These are phyloP conservation scores for Nitzschia sp. DNA, from an alignment of 108 stramenopile species.

Conservation along the genomic window DNA sequence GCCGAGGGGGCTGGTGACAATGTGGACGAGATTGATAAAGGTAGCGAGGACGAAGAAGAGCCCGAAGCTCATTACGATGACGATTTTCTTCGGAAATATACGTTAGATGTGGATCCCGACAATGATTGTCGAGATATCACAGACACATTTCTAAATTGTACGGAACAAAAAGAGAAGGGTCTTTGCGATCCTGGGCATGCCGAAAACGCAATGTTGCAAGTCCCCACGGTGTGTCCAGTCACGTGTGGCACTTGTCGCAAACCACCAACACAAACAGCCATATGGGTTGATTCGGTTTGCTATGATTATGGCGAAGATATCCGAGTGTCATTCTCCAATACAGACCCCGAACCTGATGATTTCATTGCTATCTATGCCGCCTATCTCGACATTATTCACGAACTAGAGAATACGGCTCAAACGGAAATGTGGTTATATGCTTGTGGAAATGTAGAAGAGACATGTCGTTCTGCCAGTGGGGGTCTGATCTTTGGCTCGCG, in stretches of 20 bases:
- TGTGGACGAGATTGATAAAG: too few relatives aligned
- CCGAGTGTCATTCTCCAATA: slow-evolving; percentile 4
- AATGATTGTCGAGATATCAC: slow-evolving; percentile 3
- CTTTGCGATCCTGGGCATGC: not conserved
- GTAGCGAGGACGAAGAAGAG: slow-evolving; percentile 4
- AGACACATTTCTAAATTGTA: slow-evolving; percentile 9
- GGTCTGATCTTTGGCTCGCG: slow-evolving; percentile 8
- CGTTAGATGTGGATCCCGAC: not conserved
- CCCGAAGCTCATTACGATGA: not conserved
- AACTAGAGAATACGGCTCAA: not conserved
- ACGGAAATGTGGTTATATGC: slow-evolving; percentile 4
- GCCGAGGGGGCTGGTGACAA: too few relatives aligned
- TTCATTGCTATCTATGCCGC: slow-evolving; percentile 8
- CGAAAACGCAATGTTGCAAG: not conserved
- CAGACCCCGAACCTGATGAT: slow-evolving; percentile 3
- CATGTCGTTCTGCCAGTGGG: slow-evolving; percentile 1
- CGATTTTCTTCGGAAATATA: not conserved
- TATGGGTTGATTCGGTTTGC: slow-evolving; percentile 10
- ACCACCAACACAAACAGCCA: not conserved
- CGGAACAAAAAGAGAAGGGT: not conserved
- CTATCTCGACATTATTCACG: not conserved
- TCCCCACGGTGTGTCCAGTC: not conserved
- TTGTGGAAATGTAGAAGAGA: slow-evolving; percentile 6
- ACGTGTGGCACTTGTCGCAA: slow-evolving; percentile 8
- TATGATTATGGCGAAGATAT: slow-evolving; percentile 5